Evolutionary conservation across 1,284 basidiomycete species (phyloP).

Genomic region (Fomitopsis palustris): DNA sequence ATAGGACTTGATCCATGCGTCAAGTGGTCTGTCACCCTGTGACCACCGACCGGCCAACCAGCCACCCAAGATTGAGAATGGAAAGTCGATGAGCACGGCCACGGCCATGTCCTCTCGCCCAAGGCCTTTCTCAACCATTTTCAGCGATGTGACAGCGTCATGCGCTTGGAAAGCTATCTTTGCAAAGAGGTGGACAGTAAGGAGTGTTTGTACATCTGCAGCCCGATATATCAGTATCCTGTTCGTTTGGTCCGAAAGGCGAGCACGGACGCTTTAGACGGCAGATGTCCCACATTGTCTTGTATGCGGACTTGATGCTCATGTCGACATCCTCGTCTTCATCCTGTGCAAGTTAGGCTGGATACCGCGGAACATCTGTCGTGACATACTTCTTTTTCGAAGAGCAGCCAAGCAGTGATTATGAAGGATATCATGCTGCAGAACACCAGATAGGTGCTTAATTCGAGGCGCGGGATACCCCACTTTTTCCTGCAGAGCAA

Average conservation of each 20-base stretch:
- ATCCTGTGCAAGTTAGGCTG: slow-evolving; percentile 44
- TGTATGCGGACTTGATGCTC: slow-evolving; percentile 89
- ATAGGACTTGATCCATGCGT: slow-evolving; percentile 90
- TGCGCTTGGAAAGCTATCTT: slow-evolving; percentile 97
- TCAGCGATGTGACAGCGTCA: slow-evolving; percentile 90
- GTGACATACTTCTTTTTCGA: slow-evolving; percentile 79
- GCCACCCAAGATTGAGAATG: slow-evolving; percentile 94
- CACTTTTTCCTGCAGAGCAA: slow-evolving; percentile 60
- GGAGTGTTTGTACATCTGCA: slow-evolving; percentile 87
- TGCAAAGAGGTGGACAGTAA: slow-evolving; percentile 86
- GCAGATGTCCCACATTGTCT: slow-evolving; percentile 93
- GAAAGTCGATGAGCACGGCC: slow-evolving; percentile 95
- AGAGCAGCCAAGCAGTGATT: slow-evolving; percentile 88
- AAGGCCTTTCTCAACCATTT: slow-evolving; percentile 96
- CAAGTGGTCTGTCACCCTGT: slow-evolving; percentile 68
- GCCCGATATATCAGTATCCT: not conserved
- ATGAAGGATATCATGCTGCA: slow-evolving; percentile 80
- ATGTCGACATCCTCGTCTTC: slow-evolving; percentile 81
- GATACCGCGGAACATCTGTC: not conserved
- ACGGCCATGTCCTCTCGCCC: slow-evolving; percentile 94
- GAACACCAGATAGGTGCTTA: slow-evolving; percentile 85
- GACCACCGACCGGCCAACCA: slow-evolving; percentile 97
- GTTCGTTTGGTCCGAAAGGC: not conserved
- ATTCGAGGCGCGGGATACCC: slow-evolving; percentile 80
- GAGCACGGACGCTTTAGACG: slow-evolving; percentile 76